Evolutionary conservation across 352 stramenopile species (phyloP).

Genomic region (Pythium phragmitis): DNA sequence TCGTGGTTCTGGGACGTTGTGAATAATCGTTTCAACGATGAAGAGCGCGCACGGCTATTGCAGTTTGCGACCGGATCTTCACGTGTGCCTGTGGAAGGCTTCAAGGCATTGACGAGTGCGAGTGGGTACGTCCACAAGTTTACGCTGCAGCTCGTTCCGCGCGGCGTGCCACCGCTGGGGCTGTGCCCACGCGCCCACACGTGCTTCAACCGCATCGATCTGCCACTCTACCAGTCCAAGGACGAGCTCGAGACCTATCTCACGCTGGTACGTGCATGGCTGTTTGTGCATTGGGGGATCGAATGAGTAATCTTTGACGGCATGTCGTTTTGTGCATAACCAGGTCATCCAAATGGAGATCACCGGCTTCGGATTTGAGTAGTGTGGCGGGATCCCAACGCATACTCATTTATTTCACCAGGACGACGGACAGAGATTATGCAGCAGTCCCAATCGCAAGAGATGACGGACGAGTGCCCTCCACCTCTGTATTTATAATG

Average conservation of each 20-base stretch:
- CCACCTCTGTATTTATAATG: conserved; percentile 25
- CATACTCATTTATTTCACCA: no score
- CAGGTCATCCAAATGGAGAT: conserved; percentile 37
- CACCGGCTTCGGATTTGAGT: conserved; percentile 63
- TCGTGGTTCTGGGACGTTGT: conserved; percentile 77
- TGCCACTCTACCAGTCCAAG: conserved; percentile 64
- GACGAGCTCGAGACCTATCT: conserved; percentile 77
- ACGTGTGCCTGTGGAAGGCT: conserved; percentile 78
- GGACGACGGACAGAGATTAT: background rate
- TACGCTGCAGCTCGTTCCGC: conserved; percentile 70
- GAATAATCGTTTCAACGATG: conserved; percentile 42
- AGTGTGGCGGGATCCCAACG: background rate
- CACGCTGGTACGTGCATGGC: conserved; percentile 46
- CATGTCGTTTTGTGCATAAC: background rate
- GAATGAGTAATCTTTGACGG: background rate
- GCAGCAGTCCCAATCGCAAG: background rate
- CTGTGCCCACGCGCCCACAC: conserved; percentile 79
- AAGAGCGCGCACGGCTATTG: conserved; percentile 67
- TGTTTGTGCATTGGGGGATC: background rate
- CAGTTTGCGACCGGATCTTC: conserved; percentile 81
- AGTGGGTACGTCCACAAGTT: conserved; percentile 81
- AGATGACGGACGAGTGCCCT: background rate
- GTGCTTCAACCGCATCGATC: conserved; percentile 83
- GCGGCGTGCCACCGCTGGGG: conserved; percentile 38
- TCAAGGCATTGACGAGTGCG: conserved; percentile 74